Base-by-base conservation (phyloP, 768 basidiomycete species). In the Pilatotrama ljubarskyi region DNA sequence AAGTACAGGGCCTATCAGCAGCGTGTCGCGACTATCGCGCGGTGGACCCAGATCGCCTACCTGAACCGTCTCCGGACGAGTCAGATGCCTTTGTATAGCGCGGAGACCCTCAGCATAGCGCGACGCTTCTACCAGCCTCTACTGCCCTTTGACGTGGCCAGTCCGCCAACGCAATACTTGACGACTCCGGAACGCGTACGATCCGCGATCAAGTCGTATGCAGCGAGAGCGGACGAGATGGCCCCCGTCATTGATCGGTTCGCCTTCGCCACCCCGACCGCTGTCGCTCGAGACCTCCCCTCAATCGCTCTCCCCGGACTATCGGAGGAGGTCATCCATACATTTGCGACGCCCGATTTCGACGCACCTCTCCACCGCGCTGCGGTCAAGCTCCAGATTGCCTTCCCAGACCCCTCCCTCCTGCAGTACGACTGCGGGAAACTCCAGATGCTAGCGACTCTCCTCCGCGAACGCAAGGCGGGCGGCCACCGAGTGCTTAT, bases 341-440 rank as follows among this genome's bases (percentile, higher is more conserved):
- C 64, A 32, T 47, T 68, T 20, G 64, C 44, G 56, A 69, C 61
- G 59, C 72, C 66, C 65, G 74, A 76, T 15, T 90, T 94, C 67
- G 93, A 95, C 68, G 74, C 76, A 0, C 73, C 81, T 20, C 71
- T 97, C 11, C 95, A 97, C 70, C 80, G 76, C 24, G 75, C 88
- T 1, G 84, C 82, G 41, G 92, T 94, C 64, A 93, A 92, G 70
- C 80, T 93, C 29, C 92, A 94, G 66, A 93, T 98, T 54, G 95
- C 93, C 1, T 97, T 98, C 72, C 95, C 95, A 0, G 92, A 95
- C 65, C 84, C 88, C 0, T 91, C 87, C 4, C 79, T 96, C 32
- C 79, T 97, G 7, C 95, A 97, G 70, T 97, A 94, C 71, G 95
- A 98, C 72, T 97, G 95, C 68, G 95, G 95, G 44, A 98, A 98